Conservation (phyloP, 768 basidiomycete genomes). For the Cystobasidium ongulense region DNA sequence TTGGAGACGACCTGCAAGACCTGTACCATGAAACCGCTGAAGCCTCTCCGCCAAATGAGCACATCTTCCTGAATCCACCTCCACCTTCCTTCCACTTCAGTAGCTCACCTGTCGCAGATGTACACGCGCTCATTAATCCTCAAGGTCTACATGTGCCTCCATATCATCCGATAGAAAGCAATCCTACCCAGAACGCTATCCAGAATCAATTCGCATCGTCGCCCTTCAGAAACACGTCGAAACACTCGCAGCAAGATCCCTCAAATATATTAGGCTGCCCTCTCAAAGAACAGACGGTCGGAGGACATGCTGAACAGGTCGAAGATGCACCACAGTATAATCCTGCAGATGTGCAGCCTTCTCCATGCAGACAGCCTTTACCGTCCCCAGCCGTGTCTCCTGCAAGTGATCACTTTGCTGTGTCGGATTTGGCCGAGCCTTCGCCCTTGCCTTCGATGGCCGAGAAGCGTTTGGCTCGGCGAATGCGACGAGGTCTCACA, state of each 20-base stretch:
- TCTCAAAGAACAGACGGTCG: too few species aligned
- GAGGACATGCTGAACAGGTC: too few species aligned
- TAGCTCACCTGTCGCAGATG: neutral
- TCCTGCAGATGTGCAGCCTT: too few species aligned
- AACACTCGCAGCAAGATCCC: too few species aligned
- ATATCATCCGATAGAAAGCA: neutral
- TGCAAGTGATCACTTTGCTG: neutral
- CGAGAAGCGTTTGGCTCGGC: neutral
- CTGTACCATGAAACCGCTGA: neutral
- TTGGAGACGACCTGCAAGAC: conserved; percentile 17
- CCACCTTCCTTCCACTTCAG: neutral
- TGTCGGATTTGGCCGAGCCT: neutral
- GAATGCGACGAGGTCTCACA: neutral
- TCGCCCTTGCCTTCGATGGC: neutral
- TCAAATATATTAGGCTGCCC: too few species aligned
- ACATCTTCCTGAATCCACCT: neutral
- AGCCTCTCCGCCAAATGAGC: neutral
- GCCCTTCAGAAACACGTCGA: too few species aligned
- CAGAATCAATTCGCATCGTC: too few species aligned
- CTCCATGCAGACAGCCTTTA: neutral
- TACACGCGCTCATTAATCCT: neutral
- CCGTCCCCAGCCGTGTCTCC: neutral
- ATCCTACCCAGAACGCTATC: neutral
- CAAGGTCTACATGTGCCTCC: neutral
- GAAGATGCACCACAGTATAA: too few species aligned